These are phyloP conservation scores for Oligophagozyma castellii DNA, from an alignment of 1,139 yeast genomes.

Conservation along the genomic window DNA sequence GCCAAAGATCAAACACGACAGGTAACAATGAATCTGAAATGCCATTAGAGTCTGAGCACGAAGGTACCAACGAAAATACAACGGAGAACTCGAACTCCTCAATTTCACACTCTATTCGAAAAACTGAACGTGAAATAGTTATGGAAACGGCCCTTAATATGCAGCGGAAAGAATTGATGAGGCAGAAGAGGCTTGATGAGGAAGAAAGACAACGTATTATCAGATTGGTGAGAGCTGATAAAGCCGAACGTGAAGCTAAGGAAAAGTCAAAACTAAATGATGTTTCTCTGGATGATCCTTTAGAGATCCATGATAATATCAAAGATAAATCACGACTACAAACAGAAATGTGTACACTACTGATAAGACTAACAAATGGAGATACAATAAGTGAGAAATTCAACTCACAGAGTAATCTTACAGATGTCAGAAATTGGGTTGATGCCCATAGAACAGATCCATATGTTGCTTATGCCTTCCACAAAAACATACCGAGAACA, in stretches of 20 bases:
- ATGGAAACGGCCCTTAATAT: constrained; percentile 27
- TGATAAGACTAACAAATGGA: constrained; percentile 20
- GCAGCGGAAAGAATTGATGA: constrained; percentile 31
- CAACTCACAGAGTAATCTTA: constrained; percentile 12
- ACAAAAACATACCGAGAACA: constrained; percentile 32
- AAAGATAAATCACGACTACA: constrained; percentile 4
- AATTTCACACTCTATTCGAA: constrained; percentile 3
- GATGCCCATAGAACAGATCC: constrained; percentile 39
- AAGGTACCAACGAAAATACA: not conserved
- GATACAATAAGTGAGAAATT: constrained; percentile 17
- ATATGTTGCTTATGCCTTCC: constrained; percentile 34
- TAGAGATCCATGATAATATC: constrained; percentile 10
- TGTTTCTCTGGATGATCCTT: constrained; percentile 2
- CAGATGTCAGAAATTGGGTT: constrained; percentile 50
- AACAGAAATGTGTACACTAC: constrained; percentile 12
- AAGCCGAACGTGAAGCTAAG: constrained; percentile 12
- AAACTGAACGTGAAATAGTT: constrained; percentile 27
- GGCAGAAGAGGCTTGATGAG: constrained; percentile 26
- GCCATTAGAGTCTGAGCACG: not conserved
- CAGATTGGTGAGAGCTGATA: constrained; percentile 24
- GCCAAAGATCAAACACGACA: too few species aligned
- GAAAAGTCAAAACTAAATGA: constrained; percentile 2
- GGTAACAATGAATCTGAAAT: too few species aligned
- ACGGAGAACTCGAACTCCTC: constrained; percentile 1
- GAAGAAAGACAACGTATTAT: constrained; percentile 42